Percentiles rank a stretch among this genome's conserved stretches.
These are phyloP conservation scores for Diaporthe caulivora DNA, from an alignment of 2,329 filamentous ascomycete genomes.

Conservation along the genomic window DNA sequence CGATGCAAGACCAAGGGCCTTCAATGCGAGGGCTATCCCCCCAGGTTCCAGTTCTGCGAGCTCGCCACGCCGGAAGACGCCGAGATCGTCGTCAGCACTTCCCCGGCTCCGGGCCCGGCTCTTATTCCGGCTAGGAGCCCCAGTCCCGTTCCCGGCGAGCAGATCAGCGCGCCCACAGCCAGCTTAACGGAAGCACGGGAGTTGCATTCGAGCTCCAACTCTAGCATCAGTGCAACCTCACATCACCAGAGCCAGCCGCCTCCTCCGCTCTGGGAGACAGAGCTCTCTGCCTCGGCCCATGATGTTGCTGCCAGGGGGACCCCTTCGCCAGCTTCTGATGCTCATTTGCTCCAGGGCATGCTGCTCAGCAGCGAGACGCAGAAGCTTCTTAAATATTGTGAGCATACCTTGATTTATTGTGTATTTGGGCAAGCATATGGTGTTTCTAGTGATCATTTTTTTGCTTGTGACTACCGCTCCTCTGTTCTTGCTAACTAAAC, in stretches of 20 bases:
- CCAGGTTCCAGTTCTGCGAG: slow-evolving; percentile 47
- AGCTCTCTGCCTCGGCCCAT: background rate
- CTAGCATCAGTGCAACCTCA: background rate
- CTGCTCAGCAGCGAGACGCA: background rate
- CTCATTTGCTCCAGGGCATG: background rate
- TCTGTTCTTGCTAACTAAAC: background rate
- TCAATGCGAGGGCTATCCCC: slow-evolving; percentile 49
- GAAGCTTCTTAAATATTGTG: background rate
- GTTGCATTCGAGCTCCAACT: background rate
- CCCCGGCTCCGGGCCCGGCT: background rate
- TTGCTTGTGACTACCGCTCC: background rate
- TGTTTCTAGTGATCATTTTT: background rate
- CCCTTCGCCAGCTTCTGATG: background rate
- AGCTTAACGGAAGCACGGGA: background rate
- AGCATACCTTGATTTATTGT: background rate
- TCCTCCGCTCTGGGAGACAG: background rate
- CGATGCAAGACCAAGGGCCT: slow-evolving; percentile 47
- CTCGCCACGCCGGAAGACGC: slow-evolving; percentile 38
- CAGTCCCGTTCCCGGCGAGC: background rate
- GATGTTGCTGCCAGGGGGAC: background rate
- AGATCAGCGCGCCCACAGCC: background rate
- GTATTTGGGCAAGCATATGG: background rate
- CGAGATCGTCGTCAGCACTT: background rate
- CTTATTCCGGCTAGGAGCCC: background rate
- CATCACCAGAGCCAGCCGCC: background rate